Evolutionary conservation across 345 rosid genomes (phyloP).

Genomic region (Microthlaspi erraticum): DNA sequence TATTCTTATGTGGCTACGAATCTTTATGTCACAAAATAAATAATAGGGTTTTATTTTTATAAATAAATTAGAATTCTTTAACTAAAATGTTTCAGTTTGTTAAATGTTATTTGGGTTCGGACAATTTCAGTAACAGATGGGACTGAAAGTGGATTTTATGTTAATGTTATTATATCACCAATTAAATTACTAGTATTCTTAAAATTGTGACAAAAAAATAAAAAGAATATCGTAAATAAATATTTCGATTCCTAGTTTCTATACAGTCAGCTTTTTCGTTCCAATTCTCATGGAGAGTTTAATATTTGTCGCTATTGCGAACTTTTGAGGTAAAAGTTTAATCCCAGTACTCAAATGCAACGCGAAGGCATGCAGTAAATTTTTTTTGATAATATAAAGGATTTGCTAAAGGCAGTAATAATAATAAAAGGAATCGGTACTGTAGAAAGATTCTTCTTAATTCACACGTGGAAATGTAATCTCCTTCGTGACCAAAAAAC

Average conservation of each 20-base stretch:
- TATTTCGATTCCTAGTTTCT: background rate
- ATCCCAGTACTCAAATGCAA: too few relatives aligned
- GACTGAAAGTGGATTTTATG: background rate
- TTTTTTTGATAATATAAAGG: too few relatives aligned
- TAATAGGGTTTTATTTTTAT: background rate
- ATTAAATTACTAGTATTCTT: background rate
- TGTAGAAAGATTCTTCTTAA: background rate
- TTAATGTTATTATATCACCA: background rate
- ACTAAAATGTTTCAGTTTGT: background rate
- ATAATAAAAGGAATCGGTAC: background rate
- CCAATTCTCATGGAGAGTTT: background rate
- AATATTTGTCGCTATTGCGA: conserved; percentile 21
- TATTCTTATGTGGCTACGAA: background rate
- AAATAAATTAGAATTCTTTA: background rate
- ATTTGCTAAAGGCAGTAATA: too few relatives aligned
- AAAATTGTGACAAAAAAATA: background rate
- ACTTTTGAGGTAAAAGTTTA: background rate
- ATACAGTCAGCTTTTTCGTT: background rate
- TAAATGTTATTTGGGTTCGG: too few relatives aligned
- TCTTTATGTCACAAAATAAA: background rate
- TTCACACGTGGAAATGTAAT: background rate
- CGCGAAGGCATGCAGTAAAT: too few relatives aligned
- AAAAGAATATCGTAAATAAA: background rate
- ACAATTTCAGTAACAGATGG: background rate
- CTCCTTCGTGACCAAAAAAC: background rate